Conservation (phyloP, 2,329 filamentous ascomycete genomes). For the Scopulariopsis brevicaulis region DNA sequence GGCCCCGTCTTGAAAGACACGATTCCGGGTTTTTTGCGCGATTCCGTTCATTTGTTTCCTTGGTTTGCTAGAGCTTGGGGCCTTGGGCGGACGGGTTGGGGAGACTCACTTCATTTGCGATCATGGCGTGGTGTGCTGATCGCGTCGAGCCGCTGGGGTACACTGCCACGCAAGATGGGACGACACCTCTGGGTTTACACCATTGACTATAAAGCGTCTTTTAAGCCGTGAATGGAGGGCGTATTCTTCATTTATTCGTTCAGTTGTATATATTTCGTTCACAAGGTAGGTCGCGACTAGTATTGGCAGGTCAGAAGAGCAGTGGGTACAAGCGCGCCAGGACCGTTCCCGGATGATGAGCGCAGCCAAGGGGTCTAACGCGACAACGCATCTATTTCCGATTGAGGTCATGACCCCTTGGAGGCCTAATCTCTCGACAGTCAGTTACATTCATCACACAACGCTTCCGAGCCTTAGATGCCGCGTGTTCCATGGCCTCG, state of each 20-base stretch:
- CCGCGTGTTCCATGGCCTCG: no score
- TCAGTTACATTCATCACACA: no score
- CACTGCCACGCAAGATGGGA: no score
- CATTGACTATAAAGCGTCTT: no score
- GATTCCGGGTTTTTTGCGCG: background rate
- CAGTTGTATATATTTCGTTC: background rate
- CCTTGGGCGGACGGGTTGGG: no score
- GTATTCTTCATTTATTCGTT: background rate
- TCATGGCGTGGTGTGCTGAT: no score
- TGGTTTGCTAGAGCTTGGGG: no score
- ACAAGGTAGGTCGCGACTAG: background rate
- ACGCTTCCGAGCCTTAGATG: no score
- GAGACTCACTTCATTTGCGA: no score
- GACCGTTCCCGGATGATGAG: background rate
- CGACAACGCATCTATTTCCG: background rate
- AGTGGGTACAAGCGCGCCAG: background rate
- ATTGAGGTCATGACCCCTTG: background rate
- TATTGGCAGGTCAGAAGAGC: background rate
- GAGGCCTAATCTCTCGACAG: background rate
- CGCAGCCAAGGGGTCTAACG: background rate
- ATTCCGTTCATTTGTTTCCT: no score
- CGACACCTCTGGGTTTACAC: no score
- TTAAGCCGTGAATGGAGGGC: background rate
- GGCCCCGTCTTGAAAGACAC: background rate
- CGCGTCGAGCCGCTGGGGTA: no score